Conservation (phyloP, 2,329 filamentous ascomycete genomes). For the Colletotrichum scovillei region DNA sequence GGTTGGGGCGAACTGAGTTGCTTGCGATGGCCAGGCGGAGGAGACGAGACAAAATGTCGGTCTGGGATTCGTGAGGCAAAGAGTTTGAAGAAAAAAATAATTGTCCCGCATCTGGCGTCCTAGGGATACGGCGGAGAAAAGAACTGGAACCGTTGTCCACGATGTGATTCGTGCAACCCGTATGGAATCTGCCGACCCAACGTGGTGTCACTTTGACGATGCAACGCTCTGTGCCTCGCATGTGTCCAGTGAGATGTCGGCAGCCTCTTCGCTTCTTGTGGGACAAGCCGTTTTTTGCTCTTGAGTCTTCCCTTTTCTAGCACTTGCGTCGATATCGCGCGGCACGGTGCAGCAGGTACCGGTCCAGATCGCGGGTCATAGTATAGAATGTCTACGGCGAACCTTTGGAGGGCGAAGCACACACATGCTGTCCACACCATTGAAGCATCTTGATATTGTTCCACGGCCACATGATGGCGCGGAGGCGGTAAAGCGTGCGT, state of each 20-base stretch:
- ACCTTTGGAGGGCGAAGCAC: constrained; percentile 4
- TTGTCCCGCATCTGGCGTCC: constrained; percentile 4
- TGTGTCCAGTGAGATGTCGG: constrained; percentile 25
- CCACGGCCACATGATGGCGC: constrained; percentile 28
- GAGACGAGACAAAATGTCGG: constrained; percentile 31
- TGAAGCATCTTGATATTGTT: constrained; percentile 12
- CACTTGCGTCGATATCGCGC: constrained; percentile 21
- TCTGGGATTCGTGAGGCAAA: constrained; percentile 12
- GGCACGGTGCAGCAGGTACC: constrained; percentile 35
- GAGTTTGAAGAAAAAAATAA: constrained; percentile 8
- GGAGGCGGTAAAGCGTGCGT: constrained; percentile 8
- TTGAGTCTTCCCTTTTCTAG: constrained; percentile 1
- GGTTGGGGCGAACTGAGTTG: neutral
- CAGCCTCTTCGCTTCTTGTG: constrained; percentile 1
- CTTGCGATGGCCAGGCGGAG: constrained; percentile 6
- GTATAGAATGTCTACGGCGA: constrained; percentile 9
- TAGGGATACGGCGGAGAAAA: constrained; percentile 11
- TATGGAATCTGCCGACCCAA: constrained; percentile 27
- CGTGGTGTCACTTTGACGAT: constrained; percentile 28
- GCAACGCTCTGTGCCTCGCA: constrained; percentile 28
- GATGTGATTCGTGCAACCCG: constrained; percentile 35
- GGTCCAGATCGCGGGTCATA: constrained; percentile 15
- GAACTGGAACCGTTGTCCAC: constrained; percentile 10
- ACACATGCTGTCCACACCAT: neutral
- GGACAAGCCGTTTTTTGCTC: constrained; percentile 10